Evolutionary conservation across 345 rosid genomes (phyloP).

Genomic region (Salix purpurea): DNA sequence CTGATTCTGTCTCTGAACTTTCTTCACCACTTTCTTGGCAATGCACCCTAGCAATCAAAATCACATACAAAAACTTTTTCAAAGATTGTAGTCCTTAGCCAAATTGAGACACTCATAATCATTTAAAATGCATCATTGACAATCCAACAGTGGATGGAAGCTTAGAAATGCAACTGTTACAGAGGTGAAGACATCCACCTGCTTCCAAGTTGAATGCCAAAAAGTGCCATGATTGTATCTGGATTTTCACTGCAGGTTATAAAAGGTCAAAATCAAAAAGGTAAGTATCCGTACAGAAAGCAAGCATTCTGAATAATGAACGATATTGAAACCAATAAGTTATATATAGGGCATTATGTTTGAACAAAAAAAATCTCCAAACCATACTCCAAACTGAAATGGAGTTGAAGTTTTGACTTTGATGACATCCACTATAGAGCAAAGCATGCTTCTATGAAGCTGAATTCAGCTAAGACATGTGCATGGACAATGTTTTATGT

Average conservation of each 20-base stretch:
- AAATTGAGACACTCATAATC: background rate
- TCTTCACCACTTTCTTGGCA: constrained; percentile 95
- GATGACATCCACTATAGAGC: background rate
- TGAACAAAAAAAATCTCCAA: background rate
- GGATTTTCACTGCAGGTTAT: constrained; percentile 51
- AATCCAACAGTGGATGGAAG: background rate
- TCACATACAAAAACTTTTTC: background rate
- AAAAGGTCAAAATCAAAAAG: background rate
- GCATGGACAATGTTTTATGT: background rate
- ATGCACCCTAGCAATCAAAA: constrained; percentile 44
- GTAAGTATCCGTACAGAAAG: background rate
- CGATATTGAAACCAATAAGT: background rate
- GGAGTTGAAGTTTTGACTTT: too few relatives aligned
- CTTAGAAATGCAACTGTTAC: background rate
- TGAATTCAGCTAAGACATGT: background rate
- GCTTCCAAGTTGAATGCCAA: constrained; percentile 82
- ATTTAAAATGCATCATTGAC: background rate
- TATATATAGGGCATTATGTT: background rate
- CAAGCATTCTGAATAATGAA: background rate
- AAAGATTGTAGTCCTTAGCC: background rate
- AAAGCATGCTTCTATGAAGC: background rate
- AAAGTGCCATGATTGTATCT: constrained; percentile 69
- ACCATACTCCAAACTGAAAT: background rate
- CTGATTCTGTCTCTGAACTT: constrained; percentile 74
- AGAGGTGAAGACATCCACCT: constrained; percentile 41